Evolutionary conservation across 371 early-diverging fungal genomes (phyloP).

Genomic region (Dinochytrium kinnereticum): DNA sequence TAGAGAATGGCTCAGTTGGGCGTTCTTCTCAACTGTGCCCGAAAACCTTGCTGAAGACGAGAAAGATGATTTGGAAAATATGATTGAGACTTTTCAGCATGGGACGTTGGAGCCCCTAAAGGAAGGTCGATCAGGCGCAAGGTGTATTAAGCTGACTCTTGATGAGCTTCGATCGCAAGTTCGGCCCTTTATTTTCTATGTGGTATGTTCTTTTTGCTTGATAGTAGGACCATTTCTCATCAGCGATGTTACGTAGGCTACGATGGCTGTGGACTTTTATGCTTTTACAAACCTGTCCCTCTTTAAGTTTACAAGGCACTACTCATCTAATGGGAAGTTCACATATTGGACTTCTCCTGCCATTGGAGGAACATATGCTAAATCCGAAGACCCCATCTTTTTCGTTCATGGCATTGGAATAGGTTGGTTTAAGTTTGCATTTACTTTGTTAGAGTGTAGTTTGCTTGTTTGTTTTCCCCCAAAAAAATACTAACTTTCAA

Average conservation of each 20-base stretch:
- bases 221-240: not conserved
- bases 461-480: too few species aligned
- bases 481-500: too few species aligned
- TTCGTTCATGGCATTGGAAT: slow-evolving; percentile 39
- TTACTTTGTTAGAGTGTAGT: too few species aligned
- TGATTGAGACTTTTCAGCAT: not conserved
- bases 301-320: not conserved
- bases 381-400: slow-evolving; percentile 20
- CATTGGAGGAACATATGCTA: slow-evolving; percentile 6
- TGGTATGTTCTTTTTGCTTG: not conserved
- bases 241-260: not conserved
- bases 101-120: not conserved
- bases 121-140: not conserved
- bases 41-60: not conserved
- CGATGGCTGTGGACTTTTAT: not conserved
- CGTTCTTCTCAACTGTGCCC: not conserved
- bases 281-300: not conserved
- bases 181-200: not conserved
- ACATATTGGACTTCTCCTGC: slow-evolving; percentile 9
- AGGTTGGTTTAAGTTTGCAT: slow-evolving; percentile 20
- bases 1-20: not conserved
- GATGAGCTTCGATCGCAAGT: not conserved
- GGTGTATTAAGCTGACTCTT: not conserved
- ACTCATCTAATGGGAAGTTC: slow-evolving; percentile 4
- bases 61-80: not conserved